Evolutionary conservation across 1,284 basidiomycete species (phyloP), one percentile per base, ranked within the genome.

Genomic region (Microbotryum violaceum): DNA sequence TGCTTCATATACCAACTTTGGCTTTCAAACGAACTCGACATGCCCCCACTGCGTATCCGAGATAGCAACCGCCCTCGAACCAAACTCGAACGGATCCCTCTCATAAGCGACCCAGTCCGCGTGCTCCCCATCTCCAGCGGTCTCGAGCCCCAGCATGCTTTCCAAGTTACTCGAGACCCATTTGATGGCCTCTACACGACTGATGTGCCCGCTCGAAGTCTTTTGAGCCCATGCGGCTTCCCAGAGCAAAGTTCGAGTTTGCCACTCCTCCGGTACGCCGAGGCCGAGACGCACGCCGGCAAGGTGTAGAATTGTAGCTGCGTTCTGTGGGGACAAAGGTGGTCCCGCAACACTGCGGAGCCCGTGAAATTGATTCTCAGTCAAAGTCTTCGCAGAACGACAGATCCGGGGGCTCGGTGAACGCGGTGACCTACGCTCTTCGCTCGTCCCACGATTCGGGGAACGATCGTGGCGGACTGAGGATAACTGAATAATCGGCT

Each of bases 241-340:
- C 73, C 87, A 87, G 7, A 86, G 79, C 21, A 83, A 78, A 64
- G 85, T 86, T n/a, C 83, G 77, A 0, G 82, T 83, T 70, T 78
- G 79, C 82, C 83, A 88, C 46, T 62, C 70, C 33, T 76, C 75
- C n/a, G 63, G 60, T 2, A 86, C 78, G 58, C 85, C 85, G 49
- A 93, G 75, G 1, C 84, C 91, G 51, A 92, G 86, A 1, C 80
- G 83, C 25, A 93, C 85, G 46, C 85, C 85, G 56, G 85, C 81
- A 3, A 77, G 74, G 27, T 85, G 76, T 16, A 94, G 79, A 54
- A 79, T 79, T 9, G 80, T 77, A n/a, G 89, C 77, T 3, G 85
- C 81, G 44, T 82, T 88, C 49, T 86, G 79, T 55, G 77, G 77
- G 14, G 83, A 82, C 9, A 92, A 73, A 2, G 89, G 90, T 0